Evolutionary conservation across 164 flowering plant genomes (phyloP).

Genomic region (Umbellularia californica): DNA sequence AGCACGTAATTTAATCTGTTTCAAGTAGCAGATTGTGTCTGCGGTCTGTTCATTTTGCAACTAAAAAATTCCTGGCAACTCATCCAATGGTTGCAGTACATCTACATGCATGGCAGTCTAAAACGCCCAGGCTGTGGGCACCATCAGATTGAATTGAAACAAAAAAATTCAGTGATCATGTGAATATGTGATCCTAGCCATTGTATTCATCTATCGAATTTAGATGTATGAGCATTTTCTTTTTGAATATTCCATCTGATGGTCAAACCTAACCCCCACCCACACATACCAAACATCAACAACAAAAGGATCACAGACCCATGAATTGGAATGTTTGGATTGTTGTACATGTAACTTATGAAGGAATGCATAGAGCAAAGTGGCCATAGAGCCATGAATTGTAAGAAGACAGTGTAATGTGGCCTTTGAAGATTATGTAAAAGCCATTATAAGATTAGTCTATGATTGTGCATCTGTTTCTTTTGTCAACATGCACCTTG

Average conservation of each 20-base stretch:
- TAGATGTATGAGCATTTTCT: neutral
- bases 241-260: neutral
- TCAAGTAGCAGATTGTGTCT: too few species aligned
- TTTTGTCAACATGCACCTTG: neutral
- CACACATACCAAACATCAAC: neutral
- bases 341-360: neutral
- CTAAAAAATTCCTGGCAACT: neutral
- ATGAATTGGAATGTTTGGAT: neutral
- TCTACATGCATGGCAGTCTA: neutral
- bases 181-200: neutral
- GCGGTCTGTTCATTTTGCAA: too few species aligned
- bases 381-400: neutral
- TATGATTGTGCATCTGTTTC: neutral
- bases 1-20: too few species aligned
- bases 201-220: neutral
- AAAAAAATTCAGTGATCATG: neutral
- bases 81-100: neutral
- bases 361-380: too few species aligned
- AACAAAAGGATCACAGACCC: neutral
- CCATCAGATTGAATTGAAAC: neutral
- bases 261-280: neutral
- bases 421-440: neutral
- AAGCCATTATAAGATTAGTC: neutral
- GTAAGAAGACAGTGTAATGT: neutral
- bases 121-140: neutral